Conservation (phyloP, 352 stramenopile species). For the Aphanomyces cochlioides region DNA sequence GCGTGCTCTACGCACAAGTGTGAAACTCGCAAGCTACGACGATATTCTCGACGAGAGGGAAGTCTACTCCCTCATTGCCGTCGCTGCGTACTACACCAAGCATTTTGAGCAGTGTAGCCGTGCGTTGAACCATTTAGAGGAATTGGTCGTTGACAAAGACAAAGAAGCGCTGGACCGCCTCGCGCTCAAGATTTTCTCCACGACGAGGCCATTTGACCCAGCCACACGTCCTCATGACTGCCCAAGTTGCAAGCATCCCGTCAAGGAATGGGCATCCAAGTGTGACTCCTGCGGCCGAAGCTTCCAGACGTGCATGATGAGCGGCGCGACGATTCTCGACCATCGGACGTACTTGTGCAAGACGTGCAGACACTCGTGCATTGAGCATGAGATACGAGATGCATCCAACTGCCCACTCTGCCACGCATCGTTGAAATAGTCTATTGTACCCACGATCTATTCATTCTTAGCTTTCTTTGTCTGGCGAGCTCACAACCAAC, state of each 20-base stretch:
- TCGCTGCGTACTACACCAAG: constrained; percentile 89
- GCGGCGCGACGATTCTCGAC: constrained; percentile 65
- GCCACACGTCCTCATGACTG: constrained; percentile 76
- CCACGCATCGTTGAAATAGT: constrained; percentile 55
- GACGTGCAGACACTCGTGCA: constrained; percentile 81
- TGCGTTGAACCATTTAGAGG: constrained; percentile 91
- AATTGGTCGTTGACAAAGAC: constrained; percentile 54
- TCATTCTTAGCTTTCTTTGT: constrained; percentile 21
- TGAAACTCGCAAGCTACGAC: constrained; percentile 88
- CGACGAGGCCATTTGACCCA: constrained; percentile 67
- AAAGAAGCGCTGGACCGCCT: constrained; percentile 56
- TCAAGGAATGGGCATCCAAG: constrained; percentile 83
- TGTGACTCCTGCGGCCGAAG: constrained; percentile 72
- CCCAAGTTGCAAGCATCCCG: constrained; percentile 66
- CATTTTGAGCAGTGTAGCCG: constrained; percentile 88
- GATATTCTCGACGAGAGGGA: constrained; percentile 88
- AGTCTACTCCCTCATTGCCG: constrained; percentile 91
- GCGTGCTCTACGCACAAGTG: constrained; percentile 74
- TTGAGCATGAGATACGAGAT: constrained; percentile 79
- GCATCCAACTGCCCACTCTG: constrained; percentile 87
- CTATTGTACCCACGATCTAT: not conserved
- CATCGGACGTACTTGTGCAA: constrained; percentile 77
- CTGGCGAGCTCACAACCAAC: not conserved
- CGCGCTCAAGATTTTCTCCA: constrained; percentile 85
- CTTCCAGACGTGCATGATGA: constrained; percentile 78